A percentile compares a stretch with the other conserved stretches of the same genome.
These are phyloP conservation scores for Cryptococcus sp. DNA, from an alignment of 1,284 basidiomycete genomes.

Conservation along the genomic window DNA sequence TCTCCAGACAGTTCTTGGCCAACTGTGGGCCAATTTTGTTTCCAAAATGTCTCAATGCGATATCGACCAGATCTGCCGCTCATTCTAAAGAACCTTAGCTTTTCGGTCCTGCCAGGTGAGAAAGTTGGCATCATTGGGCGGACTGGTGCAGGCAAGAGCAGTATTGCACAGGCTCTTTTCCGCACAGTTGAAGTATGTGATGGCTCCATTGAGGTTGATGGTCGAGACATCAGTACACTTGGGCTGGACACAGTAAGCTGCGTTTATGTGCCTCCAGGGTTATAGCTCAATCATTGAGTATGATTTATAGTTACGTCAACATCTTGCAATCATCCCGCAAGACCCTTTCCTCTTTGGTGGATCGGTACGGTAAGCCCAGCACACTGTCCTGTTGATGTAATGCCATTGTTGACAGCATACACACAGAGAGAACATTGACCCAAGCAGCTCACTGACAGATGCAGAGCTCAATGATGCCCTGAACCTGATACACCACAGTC, in stretches of 20 bases:
- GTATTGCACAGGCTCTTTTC: slow-evolving; percentile 67
- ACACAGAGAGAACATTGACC: slow-evolving; percentile 44
- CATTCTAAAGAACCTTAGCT: slow-evolving; percentile 43
- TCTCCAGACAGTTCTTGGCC: slow-evolving; percentile 34
- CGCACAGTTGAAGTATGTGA: slow-evolving; percentile 63
- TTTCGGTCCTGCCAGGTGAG: slow-evolving; percentile 37
- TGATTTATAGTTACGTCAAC: no score
- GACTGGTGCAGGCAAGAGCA: slow-evolving; percentile 63
- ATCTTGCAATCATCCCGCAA: slow-evolving; percentile 64
- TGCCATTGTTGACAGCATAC: slow-evolving; percentile 28
- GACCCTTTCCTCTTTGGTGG: slow-evolving; percentile 46
- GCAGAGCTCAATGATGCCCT: slow-evolving; percentile 59
- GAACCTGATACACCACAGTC: slow-evolving; percentile 54
- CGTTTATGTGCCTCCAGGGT: no score
- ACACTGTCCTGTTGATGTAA: slow-evolving; percentile 60
- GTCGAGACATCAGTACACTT: slow-evolving; percentile 58
- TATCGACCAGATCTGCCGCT: slow-evolving; percentile 49
- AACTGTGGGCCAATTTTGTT: slow-evolving; percentile 41
- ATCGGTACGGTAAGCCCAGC: slow-evolving; percentile 39
- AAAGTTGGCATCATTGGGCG: slow-evolving; percentile 69
- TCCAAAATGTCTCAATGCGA: slow-evolving; percentile 45
- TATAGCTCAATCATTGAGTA: no score
- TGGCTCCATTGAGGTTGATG: slow-evolving; percentile 71
- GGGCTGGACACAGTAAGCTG: no score
- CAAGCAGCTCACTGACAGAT: slow-evolving; percentile 60